phyloP scores from a whole-genome alignment of 805 yeast genomes.

The Myxozyma vanderwaltii region DNA sequence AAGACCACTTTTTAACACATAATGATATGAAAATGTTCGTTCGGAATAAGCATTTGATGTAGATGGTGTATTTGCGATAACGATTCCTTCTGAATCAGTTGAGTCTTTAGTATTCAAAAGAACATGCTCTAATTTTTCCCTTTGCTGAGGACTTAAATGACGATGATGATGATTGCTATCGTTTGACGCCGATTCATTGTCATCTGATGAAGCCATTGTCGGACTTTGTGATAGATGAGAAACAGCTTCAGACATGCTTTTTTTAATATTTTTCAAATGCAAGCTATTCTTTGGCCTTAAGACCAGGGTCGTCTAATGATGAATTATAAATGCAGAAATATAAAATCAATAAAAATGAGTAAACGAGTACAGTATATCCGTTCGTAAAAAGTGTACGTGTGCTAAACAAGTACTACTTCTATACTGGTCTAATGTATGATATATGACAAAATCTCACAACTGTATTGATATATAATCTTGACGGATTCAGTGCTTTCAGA shows the following conservation, averaged over 20 bases:
- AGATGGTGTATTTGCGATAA: neutral
- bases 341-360: too few species aligned
- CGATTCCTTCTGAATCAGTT: neutral
- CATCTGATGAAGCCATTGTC: neutral
- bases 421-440: too few species aligned
- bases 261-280: neutral
- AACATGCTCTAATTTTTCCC: neutral
- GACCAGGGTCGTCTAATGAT: too few species aligned
- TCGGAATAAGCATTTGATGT: neutral
- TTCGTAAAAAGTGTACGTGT: too few species aligned
- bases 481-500: too few species aligned
- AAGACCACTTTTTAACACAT: conserved; percentile 77
- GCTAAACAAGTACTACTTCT: too few species aligned
- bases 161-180: too few species aligned
- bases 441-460: too few species aligned
- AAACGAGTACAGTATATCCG: too few species aligned
- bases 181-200: neutral
- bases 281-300: too few species aligned
- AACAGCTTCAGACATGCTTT: neutral
- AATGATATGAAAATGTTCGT: conserved; percentile 48
- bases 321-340: too few species aligned
- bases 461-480: too few species aligned
- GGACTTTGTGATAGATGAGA: neutral
- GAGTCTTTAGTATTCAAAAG: neutral
- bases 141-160: neutral